These are phyloP conservation scores for Heterococcus sp. DNA, from an alignment of 108 stramenopile genomes.

Conservation along the genomic window DNA sequence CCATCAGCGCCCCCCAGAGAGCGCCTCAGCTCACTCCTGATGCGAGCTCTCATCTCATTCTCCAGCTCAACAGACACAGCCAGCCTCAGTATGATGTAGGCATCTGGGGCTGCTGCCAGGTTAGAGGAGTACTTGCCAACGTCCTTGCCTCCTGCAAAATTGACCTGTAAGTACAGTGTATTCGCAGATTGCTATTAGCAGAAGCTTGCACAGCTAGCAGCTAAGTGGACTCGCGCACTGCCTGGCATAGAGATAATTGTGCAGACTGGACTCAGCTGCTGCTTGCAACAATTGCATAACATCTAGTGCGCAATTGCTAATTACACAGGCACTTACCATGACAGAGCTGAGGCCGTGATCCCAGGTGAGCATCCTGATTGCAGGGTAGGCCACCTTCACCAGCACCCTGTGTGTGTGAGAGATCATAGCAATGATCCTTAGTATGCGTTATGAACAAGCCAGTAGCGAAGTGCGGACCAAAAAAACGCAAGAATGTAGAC, in stretches of 20 bases:
- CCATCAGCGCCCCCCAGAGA: neutral
- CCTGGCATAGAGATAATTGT: conserved; percentile 2
- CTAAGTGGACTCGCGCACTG: neutral
- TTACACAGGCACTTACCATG: too few relatives aligned
- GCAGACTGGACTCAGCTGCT: too few relatives aligned
- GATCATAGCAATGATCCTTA: too few relatives aligned
- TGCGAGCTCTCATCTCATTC: conserved; percentile 41
- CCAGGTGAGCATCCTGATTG: conserved; percentile 40
- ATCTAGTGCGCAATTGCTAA: too few relatives aligned
- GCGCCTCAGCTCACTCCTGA: conserved; percentile 6
- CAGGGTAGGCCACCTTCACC: conserved; percentile 3
- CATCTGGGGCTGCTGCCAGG: neutral
- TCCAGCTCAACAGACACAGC: conserved; percentile 51
- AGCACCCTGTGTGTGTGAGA: too few relatives aligned
- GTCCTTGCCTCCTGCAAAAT: neutral
- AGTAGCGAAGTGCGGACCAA: too few relatives aligned
- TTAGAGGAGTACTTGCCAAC: neutral
- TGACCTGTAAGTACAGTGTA: too few relatives aligned
- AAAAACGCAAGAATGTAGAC: too few relatives aligned
- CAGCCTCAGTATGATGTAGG: conserved; percentile 37
- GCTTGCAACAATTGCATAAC: too few relatives aligned
- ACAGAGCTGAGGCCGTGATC: conserved; percentile 19
- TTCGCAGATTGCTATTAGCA: neutral
- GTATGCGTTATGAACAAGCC: too few relatives aligned
- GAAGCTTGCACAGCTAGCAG: neutral